Base-by-base conservation (phyloP, 495 filamentous ascomycete genomes). In the Xylaria grammica region DNA sequence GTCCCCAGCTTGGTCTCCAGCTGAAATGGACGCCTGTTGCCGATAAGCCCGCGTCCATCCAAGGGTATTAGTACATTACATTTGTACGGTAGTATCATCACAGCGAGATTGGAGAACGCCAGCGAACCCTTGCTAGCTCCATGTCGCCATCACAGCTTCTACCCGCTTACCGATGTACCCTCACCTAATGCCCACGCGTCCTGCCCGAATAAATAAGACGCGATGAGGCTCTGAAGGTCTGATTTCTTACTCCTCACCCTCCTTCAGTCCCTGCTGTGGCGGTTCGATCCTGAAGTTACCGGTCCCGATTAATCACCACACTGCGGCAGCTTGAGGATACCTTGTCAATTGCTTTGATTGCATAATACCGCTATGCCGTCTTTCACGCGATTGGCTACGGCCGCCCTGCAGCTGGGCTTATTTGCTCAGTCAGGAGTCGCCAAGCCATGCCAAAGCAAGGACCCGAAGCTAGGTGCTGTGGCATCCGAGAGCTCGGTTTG, bases 401-500 rank as follows among this genome's bases (percentile, higher is more conserved):
- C 69, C 38, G 63, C 60, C 19, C 34, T 74, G 24, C 65, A 69
- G 34, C 48, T 74, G 8, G 49, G 63, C 53, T 56, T 69, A 24
- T 34, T 67, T 7, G 65, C 60, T 29, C 52, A 50, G 36, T 44
- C 65, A n/a, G 63, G 48, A 29, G 34, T 49, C 15, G 46, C 55
- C 20, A 63, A 48, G 11, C 60, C 69, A 46, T 63, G 44, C 13
- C 20, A 34, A 29, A 17, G 7, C 22, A 34, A 64, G 42, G 40
- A 10, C 8, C 71, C 72, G 4, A 71, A 48, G 68, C 71, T 82
- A 2, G 91, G 91, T 3, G 91, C 90, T 29, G 86, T 92, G 17
- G 89, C 91, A 1, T 90, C 86, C 17, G 89, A 93, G 69, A 91
- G 83, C 66, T 68, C 81, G 0, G 80, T 89, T 60, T 94, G 91